Evolutionary conservation across 768 basidiomycete genomes (phyloP), one percentile per base, ranked within the genome.

Genomic region (Russula sp.): DNA sequence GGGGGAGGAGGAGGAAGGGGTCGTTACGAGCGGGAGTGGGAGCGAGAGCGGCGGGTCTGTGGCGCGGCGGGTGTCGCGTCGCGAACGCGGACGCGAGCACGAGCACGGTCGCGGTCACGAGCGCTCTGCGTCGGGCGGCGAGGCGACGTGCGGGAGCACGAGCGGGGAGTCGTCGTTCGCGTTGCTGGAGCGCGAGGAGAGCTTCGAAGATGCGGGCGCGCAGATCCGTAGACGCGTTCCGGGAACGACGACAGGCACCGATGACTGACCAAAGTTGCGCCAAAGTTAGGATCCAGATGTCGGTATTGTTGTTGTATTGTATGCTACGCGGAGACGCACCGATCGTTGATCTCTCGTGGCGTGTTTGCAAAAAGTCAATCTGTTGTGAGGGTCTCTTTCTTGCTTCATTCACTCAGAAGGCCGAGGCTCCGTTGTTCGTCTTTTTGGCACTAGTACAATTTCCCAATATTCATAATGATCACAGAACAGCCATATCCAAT

Each of bases 151-250:
- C 22, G 66, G 42, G 52, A 67, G 66, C 27, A 63, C 55, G 56
- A 67, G 66, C 16, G 66, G 61, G n/a, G 66, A 57, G 34, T 13
- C 79, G 75, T 53, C 79, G 81, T 71, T 73, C 8, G 72, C 71
- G 59, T 51, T 70, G 37, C 60, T 73, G 44, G 68, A 68, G 42
- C 34, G 66, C 34, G 67, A 60, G 34, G 67, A 68, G 58, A 66
- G 66, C 65, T 66, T 66, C 32, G 67, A 67, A 44, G 67, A 66
- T 14, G 53, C 59, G 0, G 39, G 45, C 6, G 55, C 55, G 27
- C 66, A 66, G 7, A 60, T 66, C 27, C 66, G 66, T n/a, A 27
- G 63, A 55, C 66, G 66, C 49, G 55, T 54, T 9, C 63, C 54
- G 6, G 63, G 63, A 4, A 49, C 45, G n/a, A n/a, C 20, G 20